Evolutionary conservation across 2,329 filamentous ascomycete species (phyloP), one percentile per base, ranked within the genome.

Genomic region (Zelopaecilomyces penicillatus): DNA sequence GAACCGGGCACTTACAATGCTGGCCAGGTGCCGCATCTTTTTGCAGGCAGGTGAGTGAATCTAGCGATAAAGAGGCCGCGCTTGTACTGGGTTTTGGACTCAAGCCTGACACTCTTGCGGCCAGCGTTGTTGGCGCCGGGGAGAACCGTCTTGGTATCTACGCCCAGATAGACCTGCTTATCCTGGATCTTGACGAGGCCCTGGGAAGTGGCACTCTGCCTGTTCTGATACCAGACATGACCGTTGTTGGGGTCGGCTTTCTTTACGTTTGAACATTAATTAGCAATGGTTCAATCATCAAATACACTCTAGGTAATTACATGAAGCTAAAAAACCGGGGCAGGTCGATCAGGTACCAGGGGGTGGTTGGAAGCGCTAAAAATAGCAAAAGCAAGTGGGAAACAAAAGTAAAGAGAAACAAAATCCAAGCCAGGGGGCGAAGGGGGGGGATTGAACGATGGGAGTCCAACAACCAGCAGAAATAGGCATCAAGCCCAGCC

Each of bases 21-120:
- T 4, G 85, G 85, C 85, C 85, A 89, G 6, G 76, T 71, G 41
- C 85, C 84, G 54, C 85, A 88, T 37, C 71, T 67, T 7, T 74
- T 71, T 44, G 68, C 70, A 30, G 85, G 84, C 65, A 89, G 80
- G 55, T 88, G 83, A 10, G 67, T 70, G 51, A 88, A 76, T 57
- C 87, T 80, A 37, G 82, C 69, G 37, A 89, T 77, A 55, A 88
- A 75, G 29, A 88, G 75, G 28, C 82, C 84, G 46, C 79, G 71
- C 50, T 71, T 77, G 65, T 83, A 89, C 5, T 63, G 59, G 40
- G 72, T 70, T 46, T 73, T 80, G 58, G 81, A 85, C 49, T 79
- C 75, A 11, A 89, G 60, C 33, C 85, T 74, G 30, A 89, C 77
- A 52, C 80, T 85, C 50, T 63, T 65, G 19, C 75, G 67, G 36